phyloP scores from a whole-genome alignment of 768 basidiomycete genomes.

The Tylopilus rubrobrunneus region DNA sequence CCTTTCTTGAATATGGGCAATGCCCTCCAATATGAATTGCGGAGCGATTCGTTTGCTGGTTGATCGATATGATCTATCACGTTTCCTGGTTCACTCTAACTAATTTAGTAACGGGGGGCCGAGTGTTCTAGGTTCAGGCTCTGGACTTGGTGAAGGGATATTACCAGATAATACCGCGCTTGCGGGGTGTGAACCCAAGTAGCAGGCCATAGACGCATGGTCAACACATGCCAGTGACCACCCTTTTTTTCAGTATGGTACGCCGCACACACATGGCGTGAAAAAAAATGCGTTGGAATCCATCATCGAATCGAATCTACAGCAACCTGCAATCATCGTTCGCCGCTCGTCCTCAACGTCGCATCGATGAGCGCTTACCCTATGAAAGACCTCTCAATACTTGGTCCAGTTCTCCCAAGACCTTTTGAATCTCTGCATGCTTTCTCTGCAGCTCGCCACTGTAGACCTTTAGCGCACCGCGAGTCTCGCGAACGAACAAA shows the following conservation, averaged over 20 bases:
- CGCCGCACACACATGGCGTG: neutral
- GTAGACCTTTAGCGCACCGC: conserved; percentile 48
- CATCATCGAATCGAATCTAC: neutral
- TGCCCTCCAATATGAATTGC: neutral
- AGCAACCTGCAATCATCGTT: neutral
- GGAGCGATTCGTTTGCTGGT: neutral
- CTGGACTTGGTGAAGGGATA: neutral
- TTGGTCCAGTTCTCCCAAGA: conserved; percentile 55
- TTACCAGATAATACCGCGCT: no score
- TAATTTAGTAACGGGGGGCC: conserved; percentile 2
- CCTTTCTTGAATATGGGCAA: no score
- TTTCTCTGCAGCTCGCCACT: conserved; percentile 48
- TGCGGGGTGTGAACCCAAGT: no score
- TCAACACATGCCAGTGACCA: neutral
- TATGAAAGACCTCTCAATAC: conserved; percentile 35
- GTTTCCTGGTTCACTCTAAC: neutral
- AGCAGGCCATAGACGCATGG: neutral
- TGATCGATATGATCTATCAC: conserved; percentile 22
- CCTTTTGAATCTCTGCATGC: conserved; percentile 51
- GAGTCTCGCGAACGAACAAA: conserved; percentile 56
- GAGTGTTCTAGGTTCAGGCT: neutral
- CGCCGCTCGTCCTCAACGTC: neutral
- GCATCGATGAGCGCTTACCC: conserved; percentile 9
- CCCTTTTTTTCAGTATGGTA: neutral
- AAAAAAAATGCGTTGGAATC: neutral